Evolutionary conservation across 306 rosid genomes (phyloP), one percentile per base, ranked within the genome.

Genomic region (Carpinus fangiana): DNA sequence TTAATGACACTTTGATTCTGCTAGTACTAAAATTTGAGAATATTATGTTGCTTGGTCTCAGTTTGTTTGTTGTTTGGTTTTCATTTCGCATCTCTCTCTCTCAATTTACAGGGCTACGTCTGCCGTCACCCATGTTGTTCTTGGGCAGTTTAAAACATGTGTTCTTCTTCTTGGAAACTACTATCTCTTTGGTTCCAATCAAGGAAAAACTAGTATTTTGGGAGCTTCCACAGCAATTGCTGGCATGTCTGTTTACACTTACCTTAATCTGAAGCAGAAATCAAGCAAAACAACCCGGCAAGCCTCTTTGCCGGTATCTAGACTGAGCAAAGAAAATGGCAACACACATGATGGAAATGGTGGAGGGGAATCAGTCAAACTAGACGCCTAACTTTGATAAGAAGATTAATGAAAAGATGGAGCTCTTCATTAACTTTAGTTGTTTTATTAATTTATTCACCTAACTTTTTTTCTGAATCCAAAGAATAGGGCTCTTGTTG

Each of bases 91-190:
- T n/a, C 38, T 53, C 26, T 53, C 18, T 70, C 28, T 26, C 48
- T 70, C 57, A 56, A 80, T 76, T 84, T 73, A 47, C 97, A 95
- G 98, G 61, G 98, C 98, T 51, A 95, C 98, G 43, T 95, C 98
- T 31, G 98, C 98, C 1, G 82, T 91, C 13, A 88, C 97, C 23
- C 98, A 95, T 12, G 98, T 95, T 9, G 98, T 95, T 59, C 98
- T 95, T 7, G 98, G 98, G 60, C 98, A 95, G 86, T 95, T 95
- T 43, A 95, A 95, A 88, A 95, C 98, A 21, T 92, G 98, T n/a
- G 87, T 93, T 73, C 88, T 95, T 54, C 98, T 92, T 80, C 93
- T 95, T 0, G 98, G 98, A 77, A 92, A 90, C 87, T 92, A 78
- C 80, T 92, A 86, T 82, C 86, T 95, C 43, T 92, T 95, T 2